Base-by-base conservation (phyloP, 176 grass and related monocot species). In the Saccharum officinarum region DNA sequence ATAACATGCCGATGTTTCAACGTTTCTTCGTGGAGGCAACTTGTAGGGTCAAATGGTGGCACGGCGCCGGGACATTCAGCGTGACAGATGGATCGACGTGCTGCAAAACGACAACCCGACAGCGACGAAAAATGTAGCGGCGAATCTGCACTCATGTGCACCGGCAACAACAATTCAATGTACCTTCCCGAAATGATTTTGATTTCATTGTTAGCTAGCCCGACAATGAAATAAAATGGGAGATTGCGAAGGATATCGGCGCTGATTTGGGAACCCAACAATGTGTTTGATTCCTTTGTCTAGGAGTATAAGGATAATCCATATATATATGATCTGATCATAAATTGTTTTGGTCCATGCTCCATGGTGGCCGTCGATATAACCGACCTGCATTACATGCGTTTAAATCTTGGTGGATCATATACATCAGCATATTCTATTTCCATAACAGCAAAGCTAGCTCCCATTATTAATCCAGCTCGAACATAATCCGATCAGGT, bases 111-210 rank as follows among this genome's bases (percentile, higher is more conserved):
- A 79, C 81, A 84, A 42, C 17, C 31, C n/a, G 68, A 39, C 59
- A 26, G 12, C 23, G 76, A 36, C 37, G 11, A 8, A 28, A 74
- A 25, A 80, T 26, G 57, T 52, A 47, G 36, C 7, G 14, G 9
- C 38, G 82, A 85, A 89, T 85, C 66, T 46, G 82, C 36, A 15
- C 52, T 49, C 46, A 68, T 80, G 69, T 85, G 82, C 47, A 12
- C 45, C 69, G 61, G 64, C 61, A 80, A 0, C 23, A 13, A 14
- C 78, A n/a, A n/a, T n/a, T n/a, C 42, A 45, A 72, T 34, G 8
- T 7, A 8, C 22, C 57, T 31, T 37, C 33, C 36, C 12, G n/a
- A 54, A 69, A 67, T 75, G 44, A 62, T 37, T 34, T 47, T 38
- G 20, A 74, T 75, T 75, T 69, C 6, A 0, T 4, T 47, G 66